Percentiles rank a stretch among this genome's conserved stretches.
phyloP scores from a whole-genome alignment of 2,329 filamentous ascomycete genomes.

The Colletotrichum higginsianum region DNA sequence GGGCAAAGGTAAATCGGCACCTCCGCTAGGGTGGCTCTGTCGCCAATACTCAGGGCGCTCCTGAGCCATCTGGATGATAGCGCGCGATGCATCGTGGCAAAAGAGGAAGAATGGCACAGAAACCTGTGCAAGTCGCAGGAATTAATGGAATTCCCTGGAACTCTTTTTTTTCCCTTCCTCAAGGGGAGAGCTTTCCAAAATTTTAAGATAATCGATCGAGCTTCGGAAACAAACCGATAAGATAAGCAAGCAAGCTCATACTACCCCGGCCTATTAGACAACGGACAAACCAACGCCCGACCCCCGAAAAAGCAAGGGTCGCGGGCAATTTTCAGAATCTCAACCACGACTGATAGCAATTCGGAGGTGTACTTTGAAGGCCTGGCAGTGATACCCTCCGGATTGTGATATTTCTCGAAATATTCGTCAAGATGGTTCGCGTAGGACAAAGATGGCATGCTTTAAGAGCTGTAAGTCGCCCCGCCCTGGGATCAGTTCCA shows the following conservation, averaged over 20 bases:
- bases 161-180: background rate
- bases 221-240: constrained; percentile 1
- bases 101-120: background rate
- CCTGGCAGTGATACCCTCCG: constrained; percentile 16
- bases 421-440: constrained; percentile 60
- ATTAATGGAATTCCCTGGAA: background rate
- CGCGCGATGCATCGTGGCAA: constrained; percentile 59
- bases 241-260: constrained; percentile 17
- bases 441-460: constrained; percentile 74
- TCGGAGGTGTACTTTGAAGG: constrained; percentile 3
- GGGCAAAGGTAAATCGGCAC: constrained; percentile 67
- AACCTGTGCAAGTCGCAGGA: background rate
- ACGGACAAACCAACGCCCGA: constrained; percentile 34
- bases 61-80: constrained; percentile 60
- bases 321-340: constrained; percentile 42
- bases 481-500: too few species aligned
- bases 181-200: constrained; percentile 16
- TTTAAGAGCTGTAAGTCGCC: constrained; percentile 76
- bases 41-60: constrained; percentile 59
- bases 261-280: constrained; percentile 28
- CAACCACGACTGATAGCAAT: constrained; percentile 29
- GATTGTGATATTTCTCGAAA: constrained; percentile 20
- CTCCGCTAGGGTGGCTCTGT: constrained; percentile 54
- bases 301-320: constrained; percentile 35
- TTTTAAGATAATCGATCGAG: constrained; percentile 24